Conservation (phyloP, 805 yeast species). For the Kazachstania viticola region DNA sequence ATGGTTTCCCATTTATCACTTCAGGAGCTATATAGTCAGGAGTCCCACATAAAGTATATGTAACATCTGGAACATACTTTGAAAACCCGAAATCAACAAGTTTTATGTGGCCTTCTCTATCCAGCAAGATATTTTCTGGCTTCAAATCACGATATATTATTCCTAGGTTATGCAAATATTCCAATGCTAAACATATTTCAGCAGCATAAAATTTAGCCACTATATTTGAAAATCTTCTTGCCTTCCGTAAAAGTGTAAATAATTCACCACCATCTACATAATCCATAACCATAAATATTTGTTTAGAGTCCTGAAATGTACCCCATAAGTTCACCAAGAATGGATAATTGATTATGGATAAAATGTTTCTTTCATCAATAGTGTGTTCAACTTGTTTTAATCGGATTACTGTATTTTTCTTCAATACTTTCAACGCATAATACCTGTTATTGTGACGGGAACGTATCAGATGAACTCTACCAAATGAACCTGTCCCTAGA, state of each 20-base stretch:
- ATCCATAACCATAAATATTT: slow-evolving; percentile 91
- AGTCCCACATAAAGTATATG: slow-evolving; percentile 90
- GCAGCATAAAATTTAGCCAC: slow-evolving; percentile 96
- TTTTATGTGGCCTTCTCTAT: slow-evolving; percentile 82
- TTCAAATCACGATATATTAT: slow-evolving; percentile 86
- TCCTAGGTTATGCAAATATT: slow-evolving; percentile 74
- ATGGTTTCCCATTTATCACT: slow-evolving; percentile 86
- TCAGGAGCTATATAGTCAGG: slow-evolving; percentile 97
- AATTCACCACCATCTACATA: slow-evolving; percentile 94
- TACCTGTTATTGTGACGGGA: slow-evolving; percentile 83
- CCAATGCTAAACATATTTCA: slow-evolving; percentile 75
- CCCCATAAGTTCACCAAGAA: slow-evolving; percentile 94
- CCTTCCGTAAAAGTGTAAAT: slow-evolving; percentile 72
- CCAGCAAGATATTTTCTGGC: slow-evolving; percentile 84
- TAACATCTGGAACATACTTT: slow-evolving; percentile 81
- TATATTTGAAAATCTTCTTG: slow-evolving; percentile 87
- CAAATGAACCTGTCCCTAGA: slow-evolving; percentile 91
- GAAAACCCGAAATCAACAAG: slow-evolving; percentile 94
- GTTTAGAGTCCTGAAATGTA: slow-evolving; percentile 78
- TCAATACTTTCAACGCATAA: slow-evolving; percentile 86
- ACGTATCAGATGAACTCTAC: slow-evolving; percentile 82
- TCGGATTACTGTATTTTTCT: slow-evolving; percentile 77
- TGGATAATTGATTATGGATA: slow-evolving; percentile 79
- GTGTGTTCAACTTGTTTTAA: slow-evolving; percentile 95
- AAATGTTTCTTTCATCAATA: slow-evolving; percentile 85